Evolutionary conservation across 192 early-diverging fungal species (phyloP), one percentile per base, ranked within the genome.

Genomic region (Coemansia erecta): DNA sequence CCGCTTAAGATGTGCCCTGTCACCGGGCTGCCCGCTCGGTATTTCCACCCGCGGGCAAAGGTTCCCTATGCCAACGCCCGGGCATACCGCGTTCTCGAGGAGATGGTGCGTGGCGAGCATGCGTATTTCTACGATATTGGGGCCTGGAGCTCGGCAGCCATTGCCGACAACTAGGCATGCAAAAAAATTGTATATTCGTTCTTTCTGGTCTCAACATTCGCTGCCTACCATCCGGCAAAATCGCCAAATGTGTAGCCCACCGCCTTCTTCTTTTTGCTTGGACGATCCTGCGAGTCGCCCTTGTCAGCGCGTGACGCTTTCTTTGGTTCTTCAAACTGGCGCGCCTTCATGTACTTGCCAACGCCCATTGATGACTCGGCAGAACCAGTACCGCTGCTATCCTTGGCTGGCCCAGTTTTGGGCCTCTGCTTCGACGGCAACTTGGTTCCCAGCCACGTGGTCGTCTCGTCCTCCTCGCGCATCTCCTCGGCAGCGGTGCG

Each of bases 401-500:
- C 17, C 18, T 49, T 31, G 28, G 47, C 18, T 35, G 40, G 3
- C 49, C 40, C 7, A 13, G 46, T 18, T 12, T n/a, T 17, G 31
- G 18, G 42, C 55, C 39, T 40, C 13, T 18, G 44, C 26, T 31
- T 41, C 12, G 60, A 26, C 14, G 59, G 10, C 2, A 84, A 65
- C 50, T 80, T 83, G 15, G 85, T 85, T 7, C 87, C 87, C 67
- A 91, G 89, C 87, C 90, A 87, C 1, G 84, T 89, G 28, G 84
- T 90, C 12, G 77, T 83, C 39, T 89, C 85, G 28, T 82, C 75
- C 63, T 87, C 81, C 50, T 76, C 64, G 24, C 68, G 70, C 49
- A 86, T 81, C 45, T 84, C 74, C 55, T 81, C 73, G 2, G 62
- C 74, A 37, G 61, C 56, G 1, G 67, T 77, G 47, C 67, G 73